These are phyloP conservation scores for Camellia lanceoleosa DNA, from an alignment of 148 eudicot species.

Conservation along the genomic window DNA sequence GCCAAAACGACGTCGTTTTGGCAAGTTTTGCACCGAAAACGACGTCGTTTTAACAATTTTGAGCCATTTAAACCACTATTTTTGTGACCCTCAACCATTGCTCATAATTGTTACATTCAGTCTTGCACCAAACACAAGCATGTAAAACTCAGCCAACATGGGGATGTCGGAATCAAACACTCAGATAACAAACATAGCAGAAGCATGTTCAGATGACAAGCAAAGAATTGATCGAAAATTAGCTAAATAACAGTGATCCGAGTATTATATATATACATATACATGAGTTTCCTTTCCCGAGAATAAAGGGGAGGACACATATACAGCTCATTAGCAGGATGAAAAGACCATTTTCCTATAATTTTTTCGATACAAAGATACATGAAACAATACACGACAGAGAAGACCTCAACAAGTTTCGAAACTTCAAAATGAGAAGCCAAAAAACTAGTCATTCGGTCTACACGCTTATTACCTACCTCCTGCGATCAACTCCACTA, in stretches of 20 bases:
- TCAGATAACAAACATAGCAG: not conserved
- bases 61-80: too few species aligned
- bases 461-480: slow-evolving; percentile 15
- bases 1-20: too few species aligned
- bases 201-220: not conserved
- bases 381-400: slow-evolving; percentile 8
- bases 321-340: slow-evolving; percentile 23
- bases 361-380: slow-evolving; percentile 11
- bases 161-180: too few species aligned
- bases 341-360: slow-evolving; percentile 15
- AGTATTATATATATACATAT: slow-evolving; percentile 16
- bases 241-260: slow-evolving; percentile 20
- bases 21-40: too few species aligned
- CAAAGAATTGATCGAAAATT: slow-evolving; percentile 11
- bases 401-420: slow-evolving; percentile 17
- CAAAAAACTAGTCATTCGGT: slow-evolving; percentile 16
- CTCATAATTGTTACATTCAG: too few species aligned
- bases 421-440: slow-evolving; percentile 23
- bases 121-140: too few species aligned
- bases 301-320: slow-evolving; percentile 9
- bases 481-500: slow-evolving; percentile 9
- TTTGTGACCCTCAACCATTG: too few species aligned
- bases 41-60: too few species aligned
- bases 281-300: slow-evolving; percentile 23
- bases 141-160: too few species aligned